Evolutionary conservation across 2,329 filamentous ascomycete genomes (phyloP), one percentile per base, ranked within the genome.

Genomic region (Penicillium sp.): DNA sequence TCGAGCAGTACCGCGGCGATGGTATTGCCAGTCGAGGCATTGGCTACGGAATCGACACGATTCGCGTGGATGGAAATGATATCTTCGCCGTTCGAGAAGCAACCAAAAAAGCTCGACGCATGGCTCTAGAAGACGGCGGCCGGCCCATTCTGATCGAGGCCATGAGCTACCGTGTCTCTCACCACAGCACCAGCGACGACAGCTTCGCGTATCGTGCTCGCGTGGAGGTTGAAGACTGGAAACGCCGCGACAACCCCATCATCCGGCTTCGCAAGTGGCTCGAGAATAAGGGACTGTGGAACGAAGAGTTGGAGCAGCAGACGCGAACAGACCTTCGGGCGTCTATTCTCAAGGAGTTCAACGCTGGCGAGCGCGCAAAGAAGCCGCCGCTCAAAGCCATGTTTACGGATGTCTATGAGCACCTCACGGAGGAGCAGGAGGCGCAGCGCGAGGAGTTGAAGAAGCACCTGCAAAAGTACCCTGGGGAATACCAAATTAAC

Each of bases 151-250:
- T 99, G 7, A 88, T 99, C 42, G 94, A 99, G 75, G 91, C 91
- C 56, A 96, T 99, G 90, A 93, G 90, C 23, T 99, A 99, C 75
- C 91, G 94, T n/a, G 92, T 97, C 45, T 93, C 90, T 6, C 91
- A 99, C 70, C 94, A 99, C 77, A 96, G 91, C 73, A 99, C 94
- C 0, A 94, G 89, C 0, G 94, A 99, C 68, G 94, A 99, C 74
- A 94, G 89, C 24, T 99, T 97, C 67, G 94, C 94, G 0, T 99
- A 99, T 76, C 88, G 94, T 8, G 91, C 92, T 1, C 85, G 88
- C 24, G 86, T 97, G 0, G 94, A 99, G 68, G 94, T 99, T 7
- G 89, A 96, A 69, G 90, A 96, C 70, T 96, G 91, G 91, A 96
- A 95, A 73, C 72, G 91, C 0, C 80, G 91, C 12, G 92, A 96